Base-by-base conservation (phyloP, 495 filamentous ascomycete genomes). In the Pseudomonodictys pantanalensis region DNA sequence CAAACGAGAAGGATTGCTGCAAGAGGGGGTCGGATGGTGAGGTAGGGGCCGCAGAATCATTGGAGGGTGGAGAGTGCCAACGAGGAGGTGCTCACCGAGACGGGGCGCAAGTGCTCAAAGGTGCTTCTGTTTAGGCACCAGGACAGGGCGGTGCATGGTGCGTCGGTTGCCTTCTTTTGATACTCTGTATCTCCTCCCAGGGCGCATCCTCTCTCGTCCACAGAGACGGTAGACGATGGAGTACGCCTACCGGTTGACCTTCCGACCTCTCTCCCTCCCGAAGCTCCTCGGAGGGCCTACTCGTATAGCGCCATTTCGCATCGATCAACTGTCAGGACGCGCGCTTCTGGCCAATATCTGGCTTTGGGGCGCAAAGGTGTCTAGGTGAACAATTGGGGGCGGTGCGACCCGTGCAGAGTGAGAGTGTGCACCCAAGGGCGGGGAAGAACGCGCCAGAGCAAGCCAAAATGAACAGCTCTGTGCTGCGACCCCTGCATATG, bases 91-190 rank as follows among this genome's bases (percentile, higher is more conserved):
- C 20, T 41, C 38, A 50, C 32, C 22, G 29, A 48, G 50, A 49
- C 38, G 58, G 52, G 52, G 58, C 58, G 52, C 38, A 42, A 42
- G n/a, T 10, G 7, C 24, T 17, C 51, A 7, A 39, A 22, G n/a
- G 11, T 4, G 1, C 22, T 20, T 29, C 18, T 23, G 18, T 8
- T 49, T 38, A 62, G 58, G 58, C 58, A 49, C 17, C 51, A 28
- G 20, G 18, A 60, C 58, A 56, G 58, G 52, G 58, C 58, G 44
- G 58, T 47, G 58, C 47, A 45, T 52, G 44, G 58, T 47, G 58
- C 47, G 35, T 53, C 49, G 58, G 44, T 60, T 56, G 58, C 51
- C 51, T 62, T 11, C 49, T 41, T n/a, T 23, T 44, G 23, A 12
- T 45, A n/a, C 9, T 50, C n/a, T 25, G 46, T 20, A 18, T n/a